A percentile compares a stretch with the other conserved stretches of the same genome.
Evolutionary conservation across 2,329 filamentous ascomycete genomes (phyloP).

Genomic region (Fonsecaea pugnacius): DNA sequence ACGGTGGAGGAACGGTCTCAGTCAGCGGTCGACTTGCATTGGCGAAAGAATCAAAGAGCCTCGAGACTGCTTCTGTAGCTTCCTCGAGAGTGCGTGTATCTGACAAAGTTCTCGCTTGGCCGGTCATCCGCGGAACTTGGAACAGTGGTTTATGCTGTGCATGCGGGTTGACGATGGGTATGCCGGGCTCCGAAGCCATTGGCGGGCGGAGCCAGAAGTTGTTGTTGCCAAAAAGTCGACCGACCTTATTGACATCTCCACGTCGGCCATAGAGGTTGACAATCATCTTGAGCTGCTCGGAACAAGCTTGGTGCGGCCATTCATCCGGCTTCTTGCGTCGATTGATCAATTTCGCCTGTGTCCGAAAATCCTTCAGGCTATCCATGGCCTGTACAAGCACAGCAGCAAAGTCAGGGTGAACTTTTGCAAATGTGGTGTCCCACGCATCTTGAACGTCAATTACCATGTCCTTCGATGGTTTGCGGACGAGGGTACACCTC

Average conservation of each 20-base stretch:
- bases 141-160: conserved; percentile 53
- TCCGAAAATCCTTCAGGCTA: conserved; percentile 67
- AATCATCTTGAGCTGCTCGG: conserved; percentile 66
- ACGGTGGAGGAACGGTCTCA: conserved; percentile 66
- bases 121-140: conserved; percentile 38
- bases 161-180: conserved; percentile 79
- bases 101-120: conserved; percentile 40
- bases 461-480: conserved; percentile 47
- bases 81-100: conserved; percentile 76
- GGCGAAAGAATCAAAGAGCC: conserved; percentile 80
- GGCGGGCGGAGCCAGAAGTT: conserved; percentile 71
- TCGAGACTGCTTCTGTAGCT: conserved; percentile 79
- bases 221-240: conserved; percentile 67
- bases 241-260: conserved; percentile 67
- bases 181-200: conserved; percentile 67
- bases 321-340: conserved; percentile 69
- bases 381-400: conserved; percentile 77
- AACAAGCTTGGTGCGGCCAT: conserved; percentile 64
- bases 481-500: conserved; percentile 32
- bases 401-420: conserved; percentile 69
- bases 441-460: conserved; percentile 77
- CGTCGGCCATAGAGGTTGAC: conserved; percentile 80
- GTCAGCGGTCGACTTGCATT: conserved; percentile 75
- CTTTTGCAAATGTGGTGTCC: conserved; percentile 71
- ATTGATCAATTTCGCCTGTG: conserved; percentile 71